Base-by-base conservation (phyloP, 805 yeast species). In the Candida corydali region DNA sequence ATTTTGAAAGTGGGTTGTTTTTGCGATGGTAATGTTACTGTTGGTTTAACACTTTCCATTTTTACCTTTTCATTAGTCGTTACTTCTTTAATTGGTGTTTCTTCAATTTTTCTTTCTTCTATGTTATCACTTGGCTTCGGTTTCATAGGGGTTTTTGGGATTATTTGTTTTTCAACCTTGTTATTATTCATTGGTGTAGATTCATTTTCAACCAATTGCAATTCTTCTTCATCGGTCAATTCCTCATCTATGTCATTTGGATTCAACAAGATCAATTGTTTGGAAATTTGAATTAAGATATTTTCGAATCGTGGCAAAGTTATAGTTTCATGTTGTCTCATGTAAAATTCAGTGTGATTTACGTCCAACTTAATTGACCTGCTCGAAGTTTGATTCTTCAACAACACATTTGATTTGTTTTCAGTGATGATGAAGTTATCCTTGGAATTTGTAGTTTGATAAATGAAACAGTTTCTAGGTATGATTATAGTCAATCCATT, bases 401-500 rank as follows among this genome's bases (percentile, higher is more conserved):
- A 36, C 18, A 60, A 51, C 9, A 26, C 4, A 10, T 56, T 55
- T 0, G 55, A 41, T 29, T 47, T 55, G 31, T 46, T 46, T 26
- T 58, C 59, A 43, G 46, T 37, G 8, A 59, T 38, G 8, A 47
- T 44, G 37, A 47, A 61, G 25, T 53, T 46, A 29, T 50, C 46
- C 9, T 44, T 39, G 8, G 46, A 36, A 26, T 48, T 49, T 11
- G 56, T 47, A 4, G 52, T 50, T 32, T 32, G 34, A 36, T 42
- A 49, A 12, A 67, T 65, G 11, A 50, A 47, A 37, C 71, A 67
- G 12, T 61, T 49, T 37, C 55, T 59, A 0, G 95, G 93, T 27
- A 86, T 73, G 4, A 74, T 67, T 14, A 88, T 73, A 8, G 75
- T 70, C 34, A 85, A 62, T 8, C 97, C 96, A 56, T 91, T 91